Conservation (phyloP, 495 filamentous ascomycete genomes). For the Lasiosphaeris hirsuta region DNA sequence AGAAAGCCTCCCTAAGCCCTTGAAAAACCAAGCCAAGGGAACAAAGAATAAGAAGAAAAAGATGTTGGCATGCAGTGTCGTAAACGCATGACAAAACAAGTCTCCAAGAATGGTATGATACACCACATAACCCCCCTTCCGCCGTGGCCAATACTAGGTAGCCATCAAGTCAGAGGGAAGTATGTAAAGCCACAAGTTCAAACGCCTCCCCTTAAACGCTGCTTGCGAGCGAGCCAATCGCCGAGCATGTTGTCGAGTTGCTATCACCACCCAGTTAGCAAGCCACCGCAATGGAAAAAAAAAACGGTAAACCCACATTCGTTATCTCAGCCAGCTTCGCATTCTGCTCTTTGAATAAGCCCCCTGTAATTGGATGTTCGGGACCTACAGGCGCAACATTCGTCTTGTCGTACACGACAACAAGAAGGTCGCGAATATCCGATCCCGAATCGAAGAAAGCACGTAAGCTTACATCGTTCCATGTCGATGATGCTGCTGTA, state of each 20-base stretch:
- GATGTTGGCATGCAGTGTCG: too few relatives aligned
- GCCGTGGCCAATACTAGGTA: too few relatives aligned
- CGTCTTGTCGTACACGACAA: constrained; percentile 87
- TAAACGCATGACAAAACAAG: too few relatives aligned
- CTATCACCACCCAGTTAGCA: constrained; percentile 32
- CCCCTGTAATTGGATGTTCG: constrained; percentile 79
- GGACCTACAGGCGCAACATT: constrained; percentile 69
- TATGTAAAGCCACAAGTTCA: constrained; percentile 15
- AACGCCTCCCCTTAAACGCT: constrained; percentile 44
- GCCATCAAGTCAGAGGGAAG: too few relatives aligned
- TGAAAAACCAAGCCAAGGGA: too few relatives aligned
- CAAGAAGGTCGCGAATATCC: constrained; percentile 86
- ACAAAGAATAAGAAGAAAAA: too few relatives aligned
- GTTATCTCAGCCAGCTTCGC: constrained; percentile 77
- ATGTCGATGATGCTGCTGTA: constrained; percentile 49
- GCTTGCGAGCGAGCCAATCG: constrained; percentile 71
- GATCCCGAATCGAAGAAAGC: constrained; percentile 88
- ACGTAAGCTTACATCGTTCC: constrained; percentile 81
- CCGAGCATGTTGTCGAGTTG: constrained; percentile 83
- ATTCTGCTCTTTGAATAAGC: constrained; percentile 81
- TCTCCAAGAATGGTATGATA: too few relatives aligned
- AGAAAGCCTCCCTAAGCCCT: too few relatives aligned
- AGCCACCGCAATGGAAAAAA: constrained; percentile 2
- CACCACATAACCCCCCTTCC: too few relatives aligned
- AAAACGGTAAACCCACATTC: constrained; percentile 46